Evolutionary conservation across 148 eudicot genomes (phyloP).

Genomic region (Vaccinium myrtillus): DNA sequence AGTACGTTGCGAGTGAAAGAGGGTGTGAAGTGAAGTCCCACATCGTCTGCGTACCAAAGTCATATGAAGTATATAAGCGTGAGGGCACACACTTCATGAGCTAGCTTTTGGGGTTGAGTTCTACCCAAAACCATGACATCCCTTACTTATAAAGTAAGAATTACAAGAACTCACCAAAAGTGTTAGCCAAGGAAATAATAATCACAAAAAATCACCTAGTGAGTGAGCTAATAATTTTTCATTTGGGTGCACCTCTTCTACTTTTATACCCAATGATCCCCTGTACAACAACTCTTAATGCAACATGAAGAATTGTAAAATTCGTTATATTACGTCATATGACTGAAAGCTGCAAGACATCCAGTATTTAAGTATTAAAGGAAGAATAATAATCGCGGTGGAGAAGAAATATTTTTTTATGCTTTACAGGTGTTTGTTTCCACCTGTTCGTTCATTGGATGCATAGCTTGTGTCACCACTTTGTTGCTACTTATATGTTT

Average conservation of each 20-base stretch:
- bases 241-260: constrained; percentile 1
- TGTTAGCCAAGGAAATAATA: neutral
- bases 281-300: neutral
- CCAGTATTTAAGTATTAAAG: neutral
- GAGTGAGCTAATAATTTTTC: neutral
- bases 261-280: neutral
- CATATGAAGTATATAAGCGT: too few species aligned
- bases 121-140: too few species aligned
- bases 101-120: too few species aligned
- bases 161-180: neutral
- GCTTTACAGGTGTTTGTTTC: too few species aligned
- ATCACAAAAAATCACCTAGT: neutral
- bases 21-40: too few species aligned
- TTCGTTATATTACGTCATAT: neutral
- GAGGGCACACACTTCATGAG: too few species aligned
- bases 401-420: neutral
- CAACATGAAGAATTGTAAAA: neutral
- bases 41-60: too few species aligned
- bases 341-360: neutral
- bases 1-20: too few species aligned
- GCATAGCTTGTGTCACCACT: neutral
- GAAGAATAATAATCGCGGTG: neutral
- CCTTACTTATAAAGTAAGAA: neutral
- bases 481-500: neutral
- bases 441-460: neutral